Percentiles rank a stretch among this genome's conserved stretches.
Evolutionary conservation across 73 alveolate species (phyloP).

Genomic region (Paramecium sexaurelia): DNA sequence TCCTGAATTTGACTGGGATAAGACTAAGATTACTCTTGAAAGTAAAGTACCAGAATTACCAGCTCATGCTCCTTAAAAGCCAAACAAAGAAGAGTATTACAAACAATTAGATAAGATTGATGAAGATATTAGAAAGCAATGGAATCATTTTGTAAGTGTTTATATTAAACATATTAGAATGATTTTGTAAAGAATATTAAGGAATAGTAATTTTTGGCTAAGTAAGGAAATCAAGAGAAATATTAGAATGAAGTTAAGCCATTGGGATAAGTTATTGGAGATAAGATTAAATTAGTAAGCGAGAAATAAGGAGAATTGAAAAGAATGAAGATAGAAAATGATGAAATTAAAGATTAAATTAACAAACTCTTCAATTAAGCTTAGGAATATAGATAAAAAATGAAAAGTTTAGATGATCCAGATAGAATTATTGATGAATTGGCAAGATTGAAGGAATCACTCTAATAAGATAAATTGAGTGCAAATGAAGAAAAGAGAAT

Average conservation of each 20-base stretch:
- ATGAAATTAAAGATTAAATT: not conserved
- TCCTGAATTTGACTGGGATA: slow-evolving; percentile 50
- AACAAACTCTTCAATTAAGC: not conserved
- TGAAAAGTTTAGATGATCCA: slow-evolving; percentile 36
- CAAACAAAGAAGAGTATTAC: slow-evolving; percentile 9
- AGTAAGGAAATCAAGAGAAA: slow-evolving; percentile 12
- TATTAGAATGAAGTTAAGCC: slow-evolving; percentile 24
- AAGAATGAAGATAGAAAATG: not conserved
- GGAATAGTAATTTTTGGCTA: not conserved
- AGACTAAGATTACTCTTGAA: slow-evolving; percentile 34
- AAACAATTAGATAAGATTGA: slow-evolving; percentile 17
- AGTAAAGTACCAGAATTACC: slow-evolving; percentile 26
- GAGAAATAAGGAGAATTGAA: not conserved
- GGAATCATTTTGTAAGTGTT: slow-evolving; percentile 35
- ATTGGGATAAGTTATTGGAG: not conserved
- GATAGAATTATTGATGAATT: slow-evolving; percentile 17
- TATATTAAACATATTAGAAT: not conserved
- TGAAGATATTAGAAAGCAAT: slow-evolving; percentile 9
- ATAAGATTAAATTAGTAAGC: not conserved
- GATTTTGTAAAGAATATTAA: not conserved
- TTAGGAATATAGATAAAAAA: slow-evolving; percentile 8
- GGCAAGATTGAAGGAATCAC: slow-evolving; percentile 52
- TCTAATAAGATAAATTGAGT: not conserved
- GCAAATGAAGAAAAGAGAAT: slow-evolving; percentile 45
- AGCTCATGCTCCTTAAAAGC: not conserved